Base-by-base conservation (phyloP, 768 basidiomycete genomes). In the Astraeus odoratus region DNA sequence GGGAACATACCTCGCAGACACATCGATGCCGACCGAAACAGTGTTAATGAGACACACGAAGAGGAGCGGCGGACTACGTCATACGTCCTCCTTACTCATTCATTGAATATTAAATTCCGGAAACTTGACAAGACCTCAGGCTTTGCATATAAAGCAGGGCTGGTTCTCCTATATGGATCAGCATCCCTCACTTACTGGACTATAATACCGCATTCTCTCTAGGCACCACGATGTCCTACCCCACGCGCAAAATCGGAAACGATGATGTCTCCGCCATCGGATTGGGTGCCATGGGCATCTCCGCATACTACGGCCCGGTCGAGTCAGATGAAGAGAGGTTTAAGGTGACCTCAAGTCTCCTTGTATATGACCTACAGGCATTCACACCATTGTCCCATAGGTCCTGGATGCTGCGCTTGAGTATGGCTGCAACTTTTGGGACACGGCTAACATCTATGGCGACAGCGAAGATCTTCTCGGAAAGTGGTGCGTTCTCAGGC, bases 221-320 rank as follows among this genome's bases (percentile, higher is more conserved):
- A 38, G 22, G 22, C 20, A 20, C 22, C 20, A 20, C 12, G 22
- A 58, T 52, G 54, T 16, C 29, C 9, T 61, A 63, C 48, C 69
- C 63, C 20, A 68, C 64, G 46, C 71, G 69, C 44, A 72, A 63
- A 43, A 70, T 83, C 20, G 77, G 75, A 20, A 56, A 65, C 12
- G 57, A 64, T 22, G 45, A 64, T 10, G 72, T 79, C n/a, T 65
- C 71, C 6, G 73, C 73, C 18, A 68, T 84, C 9, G 80, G 81
- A 2, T 80, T 76, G 46, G 82, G 82, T 5, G 63, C 71, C 6
- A 82, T 82, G 81, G 79, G 77, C 5, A 53, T 81, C 9, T 72
- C 73, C 12, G 66, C 61, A 1, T 66, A 56, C 35, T 80, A 79
- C 45, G 78, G 80, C n/a, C 46, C 56, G 2, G 54, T 58, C 0